A percentile compares a stretch with the other conserved stretches of the same genome.
These are phyloP conservation scores for Talaromyces pinophilus DNA, from an alignment of 2,329 filamentous ascomycete genomes.

Conservation along the genomic window DNA sequence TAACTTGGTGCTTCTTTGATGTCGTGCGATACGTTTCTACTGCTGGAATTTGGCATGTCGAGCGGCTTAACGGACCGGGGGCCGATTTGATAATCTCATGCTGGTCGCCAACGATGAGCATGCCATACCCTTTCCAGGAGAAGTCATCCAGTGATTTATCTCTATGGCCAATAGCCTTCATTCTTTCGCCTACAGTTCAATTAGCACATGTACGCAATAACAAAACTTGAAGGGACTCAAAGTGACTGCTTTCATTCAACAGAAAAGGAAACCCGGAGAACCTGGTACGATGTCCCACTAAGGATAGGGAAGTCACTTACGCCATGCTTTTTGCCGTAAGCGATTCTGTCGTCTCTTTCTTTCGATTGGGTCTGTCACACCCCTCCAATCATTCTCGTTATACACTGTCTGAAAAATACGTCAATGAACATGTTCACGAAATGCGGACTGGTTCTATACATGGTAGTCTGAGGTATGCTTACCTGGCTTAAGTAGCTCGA, in stretches of 20 bases:
- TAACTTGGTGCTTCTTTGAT: not conserved
- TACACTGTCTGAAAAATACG: not conserved
- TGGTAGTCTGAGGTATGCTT: not conserved
- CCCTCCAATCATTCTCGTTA: not conserved
- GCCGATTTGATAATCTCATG: not conserved
- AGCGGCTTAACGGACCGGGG: no score
- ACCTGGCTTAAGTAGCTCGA: not conserved
- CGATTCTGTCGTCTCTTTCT: conserved; percentile 3
- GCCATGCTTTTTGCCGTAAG: not conserved
- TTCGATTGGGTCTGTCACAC: not conserved
- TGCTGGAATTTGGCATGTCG: not conserved
- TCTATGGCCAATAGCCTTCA: not conserved
- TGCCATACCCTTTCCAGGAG: conserved; percentile 1
- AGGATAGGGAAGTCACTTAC: not conserved
- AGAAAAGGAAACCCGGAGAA: not conserved
- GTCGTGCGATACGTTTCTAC: not conserved
- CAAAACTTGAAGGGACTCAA: not conserved
- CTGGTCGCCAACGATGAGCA: not conserved
- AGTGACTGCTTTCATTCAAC: not conserved
- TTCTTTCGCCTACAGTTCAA: not conserved
- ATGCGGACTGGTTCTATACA: not conserved
- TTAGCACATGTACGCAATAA: not conserved
- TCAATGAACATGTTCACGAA: not conserved
- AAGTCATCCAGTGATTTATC: not conserved
- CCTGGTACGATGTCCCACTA: not conserved